Evolutionary conservation across 208 protist species (phyloP).

Genomic region (Vickermania ingenoplastis): DNA sequence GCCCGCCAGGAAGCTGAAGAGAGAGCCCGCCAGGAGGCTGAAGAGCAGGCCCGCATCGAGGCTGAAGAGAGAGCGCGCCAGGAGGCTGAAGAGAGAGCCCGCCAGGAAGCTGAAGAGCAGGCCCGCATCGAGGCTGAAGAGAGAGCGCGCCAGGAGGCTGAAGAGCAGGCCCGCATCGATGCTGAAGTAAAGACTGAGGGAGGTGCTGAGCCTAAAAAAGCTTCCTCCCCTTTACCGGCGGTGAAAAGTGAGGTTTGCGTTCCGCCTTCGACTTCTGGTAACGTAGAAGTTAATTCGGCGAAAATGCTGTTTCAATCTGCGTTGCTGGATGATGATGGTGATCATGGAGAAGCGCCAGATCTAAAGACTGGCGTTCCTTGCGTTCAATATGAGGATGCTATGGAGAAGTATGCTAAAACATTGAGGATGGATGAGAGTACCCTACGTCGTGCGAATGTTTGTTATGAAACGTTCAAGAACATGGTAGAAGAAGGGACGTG

Average conservation of each 20-base stretch:
- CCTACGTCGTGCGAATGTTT: slow-evolving; percentile 30
- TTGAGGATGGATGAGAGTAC: slow-evolving; percentile 25
- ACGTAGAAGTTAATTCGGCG: not conserved
- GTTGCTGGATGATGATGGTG: not conserved
- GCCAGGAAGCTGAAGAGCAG: slow-evolving; percentile 14
- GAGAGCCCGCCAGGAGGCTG: slow-evolving; percentile 16
- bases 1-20: slow-evolving; percentile 25
- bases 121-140: slow-evolving; percentile 18
- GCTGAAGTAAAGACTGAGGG: slow-evolving; percentile 32
- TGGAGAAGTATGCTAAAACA: slow-evolving; percentile 19
- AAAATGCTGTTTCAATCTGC: not conserved
- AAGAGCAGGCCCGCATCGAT: too few species aligned
- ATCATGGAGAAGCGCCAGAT: not conserved
- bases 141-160: slow-evolving; percentile 25
- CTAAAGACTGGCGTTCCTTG: not conserved
- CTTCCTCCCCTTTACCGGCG: not conserved
- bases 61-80: slow-evolving; percentile 35
- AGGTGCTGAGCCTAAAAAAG: not conserved
- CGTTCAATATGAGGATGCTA: slow-evolving; percentile 28
- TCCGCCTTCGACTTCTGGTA: not conserved
- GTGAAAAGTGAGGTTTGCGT: not conserved
- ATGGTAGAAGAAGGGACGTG: slow-evolving; percentile 74
- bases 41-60: slow-evolving; percentile 23
- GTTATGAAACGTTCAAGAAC: slow-evolving; percentile 57
- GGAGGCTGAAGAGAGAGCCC: slow-evolving; percentile 18